A percentile compares a stretch with the other conserved stretches of the same genome.
Evolutionary conservation across 2,329 filamentous ascomycete species (phyloP).

Genomic region (Dryadomyces sulphureus): DNA sequence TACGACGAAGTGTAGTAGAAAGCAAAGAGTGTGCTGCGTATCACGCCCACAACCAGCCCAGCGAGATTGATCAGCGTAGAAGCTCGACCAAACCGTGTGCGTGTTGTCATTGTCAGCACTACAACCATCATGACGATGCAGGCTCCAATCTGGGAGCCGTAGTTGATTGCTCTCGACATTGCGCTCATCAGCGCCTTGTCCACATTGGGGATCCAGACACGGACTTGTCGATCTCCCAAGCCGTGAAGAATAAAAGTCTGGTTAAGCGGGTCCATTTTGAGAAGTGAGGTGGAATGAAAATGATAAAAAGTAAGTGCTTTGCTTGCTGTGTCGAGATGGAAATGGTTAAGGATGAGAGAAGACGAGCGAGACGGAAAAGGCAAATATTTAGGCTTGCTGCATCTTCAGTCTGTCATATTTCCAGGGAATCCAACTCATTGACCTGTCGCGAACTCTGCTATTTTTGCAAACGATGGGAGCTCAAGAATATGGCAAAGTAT

Average conservation of each 20-base stretch:
- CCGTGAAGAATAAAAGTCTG: constrained; percentile 9
- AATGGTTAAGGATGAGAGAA: not conserved
- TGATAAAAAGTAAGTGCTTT: not conserved
- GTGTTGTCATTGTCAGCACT: constrained; percentile 51
- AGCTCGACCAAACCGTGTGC: constrained; percentile 45
- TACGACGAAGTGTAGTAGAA: constrained; percentile 47
- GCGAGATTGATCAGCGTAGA: constrained; percentile 52
- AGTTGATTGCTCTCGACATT: constrained; percentile 9
- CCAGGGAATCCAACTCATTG: not conserved
- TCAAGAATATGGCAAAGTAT: not conserved
- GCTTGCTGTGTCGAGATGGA: not conserved
- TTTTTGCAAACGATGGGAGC: not conserved
- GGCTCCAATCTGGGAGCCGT: constrained; percentile 12
- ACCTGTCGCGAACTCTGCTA: not conserved
- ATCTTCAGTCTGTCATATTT: not conserved
- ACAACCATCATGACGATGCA: constrained; percentile 49
- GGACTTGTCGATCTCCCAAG: constrained; percentile 1
- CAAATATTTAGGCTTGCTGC: not conserved
- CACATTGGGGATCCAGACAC: constrained; percentile 7
- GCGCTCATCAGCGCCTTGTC: not conserved
- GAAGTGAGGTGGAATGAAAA: not conserved
- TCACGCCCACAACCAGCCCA: constrained; percentile 43
- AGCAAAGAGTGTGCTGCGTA: constrained; percentile 41
- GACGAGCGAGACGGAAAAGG: not conserved
- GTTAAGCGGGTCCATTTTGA: constrained; percentile 3